Conservation (phyloP, 2,329 filamentous ascomycete species). For the Cyphellophora attinorum region DNA sequence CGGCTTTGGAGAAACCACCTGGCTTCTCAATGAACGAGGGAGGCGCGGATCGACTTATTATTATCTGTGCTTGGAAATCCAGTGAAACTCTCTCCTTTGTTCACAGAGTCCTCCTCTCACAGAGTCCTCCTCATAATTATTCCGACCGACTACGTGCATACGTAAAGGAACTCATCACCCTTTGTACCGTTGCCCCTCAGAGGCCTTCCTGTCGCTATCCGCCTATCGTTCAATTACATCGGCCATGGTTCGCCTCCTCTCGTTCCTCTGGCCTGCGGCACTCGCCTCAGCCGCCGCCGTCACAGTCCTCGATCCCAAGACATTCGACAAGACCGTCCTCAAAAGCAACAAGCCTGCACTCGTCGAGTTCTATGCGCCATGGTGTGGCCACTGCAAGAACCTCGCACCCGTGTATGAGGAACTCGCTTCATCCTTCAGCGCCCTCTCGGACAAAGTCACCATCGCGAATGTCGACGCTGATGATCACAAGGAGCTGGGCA, state of each 20-base stretch:
- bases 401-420: constrained; percentile 93
- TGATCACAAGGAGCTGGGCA: constrained; percentile 71
- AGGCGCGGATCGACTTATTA: no score
- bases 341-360: constrained; percentile 90
- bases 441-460: constrained; percentile 64
- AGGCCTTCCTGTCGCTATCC: no score
- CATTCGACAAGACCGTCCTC: constrained; percentile 85
- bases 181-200: no score
- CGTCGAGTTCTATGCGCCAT: constrained; percentile 96
- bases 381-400: constrained; percentile 99
- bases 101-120: no score
- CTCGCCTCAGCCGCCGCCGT: constrained; percentile 52
- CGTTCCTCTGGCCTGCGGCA: constrained; percentile 14
- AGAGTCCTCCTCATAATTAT: no score
- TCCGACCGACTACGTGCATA: no score
- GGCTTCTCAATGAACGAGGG: no score
- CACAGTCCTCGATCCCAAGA: constrained; percentile 76
- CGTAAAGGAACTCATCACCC: no score
- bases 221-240: no score
- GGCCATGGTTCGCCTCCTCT: not conserved
- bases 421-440: constrained; percentile 64
- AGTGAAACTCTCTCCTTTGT: no score
- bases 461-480: constrained; percentile 97
- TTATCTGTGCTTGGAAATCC: no score
- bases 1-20: no score